Percentiles rank a stretch among this genome's conserved stretches.
phyloP scores from a whole-genome alignment of 257 asterid species.

The Solanum piurae region DNA sequence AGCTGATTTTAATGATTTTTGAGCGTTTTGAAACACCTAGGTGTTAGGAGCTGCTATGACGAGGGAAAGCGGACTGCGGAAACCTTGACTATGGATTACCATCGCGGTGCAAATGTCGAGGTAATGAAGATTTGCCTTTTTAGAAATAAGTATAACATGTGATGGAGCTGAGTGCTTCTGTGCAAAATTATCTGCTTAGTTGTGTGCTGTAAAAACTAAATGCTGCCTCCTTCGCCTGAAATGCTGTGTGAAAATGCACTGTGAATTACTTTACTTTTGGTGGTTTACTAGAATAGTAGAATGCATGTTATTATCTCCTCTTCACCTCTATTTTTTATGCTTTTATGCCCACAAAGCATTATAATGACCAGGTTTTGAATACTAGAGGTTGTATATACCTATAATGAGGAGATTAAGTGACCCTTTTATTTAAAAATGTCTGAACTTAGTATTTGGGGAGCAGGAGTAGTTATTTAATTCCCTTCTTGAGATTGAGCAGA shows the following conservation, averaged over 20 bases:
- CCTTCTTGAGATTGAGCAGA: background rate
- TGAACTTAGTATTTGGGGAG: background rate
- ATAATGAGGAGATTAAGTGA: too few species aligned
- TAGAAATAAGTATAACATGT: background rate
- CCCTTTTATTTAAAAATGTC: background rate
- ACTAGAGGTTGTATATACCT: too few species aligned
- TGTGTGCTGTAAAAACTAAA: background rate
- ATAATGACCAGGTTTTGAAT: too few species aligned
- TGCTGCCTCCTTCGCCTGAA: background rate
- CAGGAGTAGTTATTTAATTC: background rate
- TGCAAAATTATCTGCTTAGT: background rate
- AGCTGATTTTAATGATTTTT: background rate
- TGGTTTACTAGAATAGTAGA: too few species aligned
- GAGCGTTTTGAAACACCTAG: slow-evolving; percentile 17
- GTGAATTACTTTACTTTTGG: background rate
- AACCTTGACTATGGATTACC: slow-evolving; percentile 96
- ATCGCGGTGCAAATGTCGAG: slow-evolving; percentile 89
- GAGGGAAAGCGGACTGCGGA: slow-evolving; percentile 96
- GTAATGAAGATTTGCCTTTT: slow-evolving; percentile 15
- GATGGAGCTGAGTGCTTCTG: background rate
- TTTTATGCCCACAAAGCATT: too few species aligned
- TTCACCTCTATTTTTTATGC: too few species aligned
- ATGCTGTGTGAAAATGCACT: background rate
- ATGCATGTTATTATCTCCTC: too few species aligned
- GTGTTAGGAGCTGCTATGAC: slow-evolving; percentile 90